These are phyloP conservation scores for Herpotrichia juniperi DNA, from an alignment of 2,329 filamentous ascomycete genomes.

Conservation along the genomic window DNA sequence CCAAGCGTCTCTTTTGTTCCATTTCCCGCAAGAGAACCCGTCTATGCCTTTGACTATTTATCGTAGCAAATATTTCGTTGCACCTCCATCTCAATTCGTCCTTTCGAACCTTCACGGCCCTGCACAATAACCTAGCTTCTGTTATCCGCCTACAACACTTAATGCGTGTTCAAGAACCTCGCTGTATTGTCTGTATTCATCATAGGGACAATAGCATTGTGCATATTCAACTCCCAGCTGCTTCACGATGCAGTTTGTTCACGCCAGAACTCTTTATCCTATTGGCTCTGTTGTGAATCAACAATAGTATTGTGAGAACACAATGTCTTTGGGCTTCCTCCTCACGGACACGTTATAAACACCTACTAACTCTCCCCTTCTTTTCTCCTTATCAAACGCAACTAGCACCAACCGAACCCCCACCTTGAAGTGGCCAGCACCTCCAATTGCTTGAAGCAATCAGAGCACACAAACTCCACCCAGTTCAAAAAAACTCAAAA, in stretches of 20 bases:
- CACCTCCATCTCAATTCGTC: too few species aligned
- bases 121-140: neutral
- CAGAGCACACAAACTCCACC: neutral
- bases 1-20: too few species aligned
- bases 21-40: too few species aligned
- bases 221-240: conserved; percentile 5
- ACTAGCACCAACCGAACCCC: conserved; percentile 9
- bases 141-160: neutral
- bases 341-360: conserved; percentile 16
- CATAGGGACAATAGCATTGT: conserved; percentile 12
- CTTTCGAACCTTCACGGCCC: too few species aligned
- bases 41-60: too few species aligned
- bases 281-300: conserved; percentile 18
- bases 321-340: conserved; percentile 4
- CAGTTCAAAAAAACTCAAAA: neutral
- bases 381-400: conserved; percentile 17
- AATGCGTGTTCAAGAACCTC: neutral
- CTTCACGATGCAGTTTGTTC: conserved; percentile 5
- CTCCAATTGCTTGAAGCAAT: neutral
- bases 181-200: neutral
- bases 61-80: too few species aligned
- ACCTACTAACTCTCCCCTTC: conserved; percentile 10
- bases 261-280: conserved; percentile 8
- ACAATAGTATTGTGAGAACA: conserved; percentile 19
- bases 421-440: too few species aligned